Base-by-base conservation (phyloP, 305 asterid species). In the Fraxinus sp. region DNA sequence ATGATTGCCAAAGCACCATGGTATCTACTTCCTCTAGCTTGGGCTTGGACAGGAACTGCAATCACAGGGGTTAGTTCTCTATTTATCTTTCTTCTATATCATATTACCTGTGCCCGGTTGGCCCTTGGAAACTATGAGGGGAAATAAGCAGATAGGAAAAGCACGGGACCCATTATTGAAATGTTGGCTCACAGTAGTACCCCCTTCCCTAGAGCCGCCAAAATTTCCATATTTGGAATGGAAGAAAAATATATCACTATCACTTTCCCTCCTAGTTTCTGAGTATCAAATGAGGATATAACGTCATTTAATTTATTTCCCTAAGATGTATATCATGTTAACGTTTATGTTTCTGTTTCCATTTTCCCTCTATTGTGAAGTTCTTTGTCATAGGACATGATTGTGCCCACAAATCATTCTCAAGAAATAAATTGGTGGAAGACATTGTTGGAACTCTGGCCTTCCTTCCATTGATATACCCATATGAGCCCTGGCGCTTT, bases 21-120 rank as follows among this genome's bases (percentile, higher is more conserved):
- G 99, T 96, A 94, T 89, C 91, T 96, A n/a, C 98, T 96, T 90
- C 99, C 99, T 24, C 86, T 96, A 44, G 98, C 99, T 83, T 96
- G 98, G 99, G 98, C 99, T 81, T 96, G 98, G 98, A 93, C 99
- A 7, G 99, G 99, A 84, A 96, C 99, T 68, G 98, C 99, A 28
- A 77, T 94, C 75, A 96, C 99, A 0, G 99, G 99, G 95, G 98
- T 95, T 70, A 83, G 97, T 88, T 84, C 84, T 75, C 33, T 22
- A 7, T 46, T 57, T 36, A 26, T 52, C 57, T 79, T 83, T 80
- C 75, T 78, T 52, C 3, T 79, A 22, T 64, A 28, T 55, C 57
- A 74, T 77, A 35, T 82, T 8, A 22, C 75, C 81, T 81, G 41
- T 11, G 14, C 39, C 77, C 85, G 80, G 70, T 80, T 52, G 5